These are phyloP conservation scores for Phlebiopsis gigantea DNA, from an alignment of 768 basidiomycete species.

Conservation along the genomic window DNA sequence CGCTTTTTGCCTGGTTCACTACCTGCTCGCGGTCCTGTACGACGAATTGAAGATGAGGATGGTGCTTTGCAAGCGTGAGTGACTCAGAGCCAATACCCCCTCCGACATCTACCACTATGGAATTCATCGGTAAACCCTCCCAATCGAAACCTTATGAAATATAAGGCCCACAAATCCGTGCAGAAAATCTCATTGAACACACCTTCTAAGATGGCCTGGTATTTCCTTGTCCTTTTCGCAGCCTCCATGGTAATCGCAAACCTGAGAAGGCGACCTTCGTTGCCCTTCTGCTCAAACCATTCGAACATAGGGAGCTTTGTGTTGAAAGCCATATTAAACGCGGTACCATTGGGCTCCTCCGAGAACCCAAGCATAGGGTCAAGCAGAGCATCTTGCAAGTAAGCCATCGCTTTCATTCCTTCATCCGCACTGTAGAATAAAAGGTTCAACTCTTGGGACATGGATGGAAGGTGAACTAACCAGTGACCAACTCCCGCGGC, in stretches of 20 bases:
- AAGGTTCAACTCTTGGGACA: conserved; percentile 7
- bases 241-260: conserved; percentile 23
- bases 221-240: neutral
- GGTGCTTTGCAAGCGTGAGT: conserved; percentile 17
- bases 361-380: conserved; percentile 19
- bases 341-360: conserved; percentile 13
- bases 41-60: conserved; percentile 22
- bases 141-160: conserved; percentile 20
- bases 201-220: neutral
- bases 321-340: conserved; percentile 13
- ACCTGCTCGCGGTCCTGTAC: conserved; percentile 27
- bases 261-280: conserved; percentile 16
- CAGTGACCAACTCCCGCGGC: conserved; percentile 6
- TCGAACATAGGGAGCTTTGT: conserved; percentile 4
- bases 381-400: conserved; percentile 16
- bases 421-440: conserved; percentile 16
- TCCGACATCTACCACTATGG: conserved; percentile 26
- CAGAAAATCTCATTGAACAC: neutral
- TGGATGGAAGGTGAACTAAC: conserved; percentile 6
- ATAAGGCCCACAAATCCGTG: neutral
- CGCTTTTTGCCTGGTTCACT: conserved; percentile 19
- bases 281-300: conserved; percentile 16
- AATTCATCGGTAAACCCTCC: conserved; percentile 15
- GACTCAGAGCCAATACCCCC: conserved; percentile 25
- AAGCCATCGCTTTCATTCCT: conserved; percentile 10